Conservation (phyloP, 2,329 filamentous ascomycete genomes). For the Hypoxylon sp. region DNA sequence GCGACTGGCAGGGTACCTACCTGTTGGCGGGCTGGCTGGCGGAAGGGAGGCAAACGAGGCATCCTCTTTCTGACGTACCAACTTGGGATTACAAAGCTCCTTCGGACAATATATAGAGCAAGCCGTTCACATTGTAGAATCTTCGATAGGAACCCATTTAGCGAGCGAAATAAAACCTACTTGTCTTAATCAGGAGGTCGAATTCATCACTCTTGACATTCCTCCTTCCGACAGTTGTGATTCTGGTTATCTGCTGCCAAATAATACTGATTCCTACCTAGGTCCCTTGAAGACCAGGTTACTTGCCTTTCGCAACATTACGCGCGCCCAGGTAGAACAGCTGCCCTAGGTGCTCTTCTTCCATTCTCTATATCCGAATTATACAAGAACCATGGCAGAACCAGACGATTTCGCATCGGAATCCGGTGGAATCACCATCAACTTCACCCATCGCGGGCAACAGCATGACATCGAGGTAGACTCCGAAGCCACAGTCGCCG, state of each 20-base stretch:
- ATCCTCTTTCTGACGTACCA: conserved; percentile 30
- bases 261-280: neutral
- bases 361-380: neutral
- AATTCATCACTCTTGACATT: neutral
- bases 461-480: conserved; percentile 55
- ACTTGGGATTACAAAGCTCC: conserved; percentile 52
- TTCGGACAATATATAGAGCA: conserved; percentile 26
- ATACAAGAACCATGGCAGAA: conserved; percentile 29
- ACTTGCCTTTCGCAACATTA: neutral
- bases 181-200: conserved; percentile 11
- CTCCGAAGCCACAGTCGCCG: conserved; percentile 57
- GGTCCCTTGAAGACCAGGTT: no score
- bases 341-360: neutral
- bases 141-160: conserved; percentile 16
- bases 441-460: conserved; percentile 56
- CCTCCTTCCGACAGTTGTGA: neutral
- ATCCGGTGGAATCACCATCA: conserved; percentile 50
- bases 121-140: conserved; percentile 38
- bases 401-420: conserved; percentile 16
- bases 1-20: conserved; percentile 1
- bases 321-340: neutral
- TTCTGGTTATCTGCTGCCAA: neutral
- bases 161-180: neutral
- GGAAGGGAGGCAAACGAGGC: no score
- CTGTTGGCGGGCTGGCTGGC: conserved; percentile 24